Conservation (phyloP, 495 filamentous ascomycete species). For the Neurospora terricola region DNA sequence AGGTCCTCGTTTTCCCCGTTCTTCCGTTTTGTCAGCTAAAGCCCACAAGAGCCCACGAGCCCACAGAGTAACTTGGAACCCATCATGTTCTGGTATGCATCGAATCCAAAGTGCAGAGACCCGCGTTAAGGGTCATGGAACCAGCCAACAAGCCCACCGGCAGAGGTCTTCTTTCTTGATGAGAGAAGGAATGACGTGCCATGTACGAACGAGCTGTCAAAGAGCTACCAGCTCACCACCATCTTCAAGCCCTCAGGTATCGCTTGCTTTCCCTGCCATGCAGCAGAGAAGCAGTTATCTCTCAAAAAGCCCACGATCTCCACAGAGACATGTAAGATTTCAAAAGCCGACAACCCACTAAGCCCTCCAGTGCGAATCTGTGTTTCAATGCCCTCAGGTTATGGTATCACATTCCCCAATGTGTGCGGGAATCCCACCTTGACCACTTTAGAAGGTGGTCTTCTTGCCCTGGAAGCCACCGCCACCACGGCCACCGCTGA, state of each 20-base stretch:
- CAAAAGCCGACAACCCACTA: slow-evolving; percentile 42
- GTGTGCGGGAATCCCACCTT: slow-evolving; percentile 19
- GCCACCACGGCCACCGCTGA: slow-evolving; percentile 29
- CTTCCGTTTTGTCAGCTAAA: slow-evolving; percentile 8
- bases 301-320: slow-evolving; percentile 37
- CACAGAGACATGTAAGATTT: slow-evolving; percentile 27
- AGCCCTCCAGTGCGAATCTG: slow-evolving; percentile 32
- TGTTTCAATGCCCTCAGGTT: slow-evolving; percentile 27
- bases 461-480: slow-evolving; percentile 72
- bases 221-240: slow-evolving; percentile 41
- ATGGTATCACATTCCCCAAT: slow-evolving; percentile 15
- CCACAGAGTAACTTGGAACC: slow-evolving; percentile 24
- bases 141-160: slow-evolving; percentile 8
- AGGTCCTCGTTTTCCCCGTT: neutral
- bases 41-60: slow-evolving; percentile 38
- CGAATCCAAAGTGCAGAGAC: neutral
- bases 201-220: slow-evolving; percentile 29
- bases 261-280: slow-evolving; percentile 28
- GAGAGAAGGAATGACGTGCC: neutral
- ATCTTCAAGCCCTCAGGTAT: slow-evolving; percentile 35
- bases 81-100: slow-evolving; percentile 9
- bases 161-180: slow-evolving; percentile 5
- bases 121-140: slow-evolving; percentile 4
- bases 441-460: slow-evolving; percentile 64
- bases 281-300: slow-evolving; percentile 25